Evolutionary conservation across 495 filamentous ascomycete genomes (phyloP).

Genomic region (Hypoxylon rickii): DNA sequence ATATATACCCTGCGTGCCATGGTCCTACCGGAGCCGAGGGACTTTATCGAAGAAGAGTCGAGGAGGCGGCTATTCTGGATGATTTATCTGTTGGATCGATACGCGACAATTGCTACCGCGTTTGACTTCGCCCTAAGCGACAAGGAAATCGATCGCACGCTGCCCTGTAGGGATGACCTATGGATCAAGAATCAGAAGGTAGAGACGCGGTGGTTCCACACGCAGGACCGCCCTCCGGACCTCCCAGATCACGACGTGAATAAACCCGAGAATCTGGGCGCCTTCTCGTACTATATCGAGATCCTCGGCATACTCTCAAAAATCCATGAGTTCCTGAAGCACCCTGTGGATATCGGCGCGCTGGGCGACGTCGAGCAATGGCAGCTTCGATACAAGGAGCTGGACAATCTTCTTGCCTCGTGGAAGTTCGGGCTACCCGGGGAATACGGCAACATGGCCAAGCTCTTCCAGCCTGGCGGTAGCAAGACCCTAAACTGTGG

Average conservation of each 20-base stretch:
- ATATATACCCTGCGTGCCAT: conserved; percentile 85
- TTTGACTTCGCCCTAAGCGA: conserved; percentile 89
- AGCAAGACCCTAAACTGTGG: conserved; percentile 72
- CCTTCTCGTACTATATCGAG: conserved; percentile 85
- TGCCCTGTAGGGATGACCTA: conserved; percentile 86
- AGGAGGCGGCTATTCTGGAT: conserved; percentile 87
- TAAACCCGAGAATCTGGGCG: conserved; percentile 79
- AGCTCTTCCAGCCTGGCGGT: conserved; percentile 67
- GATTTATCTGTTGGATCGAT: conserved; percentile 86
- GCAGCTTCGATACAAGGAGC: conserved; percentile 82
- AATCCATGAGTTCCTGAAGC: conserved; percentile 83
- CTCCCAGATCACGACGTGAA: conserved; percentile 64
- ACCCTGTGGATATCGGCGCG: conserved; percentile 84
- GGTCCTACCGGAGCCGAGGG: conserved; percentile 76
- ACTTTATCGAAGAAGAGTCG: conserved; percentile 88
- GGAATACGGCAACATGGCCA: conserved; percentile 80
- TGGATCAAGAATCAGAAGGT: conserved; percentile 82
- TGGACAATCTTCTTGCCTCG: conserved; percentile 74
- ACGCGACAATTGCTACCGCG: conserved; percentile 84
- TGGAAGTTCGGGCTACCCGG: conserved; percentile 84
- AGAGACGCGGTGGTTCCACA: conserved; percentile 80
- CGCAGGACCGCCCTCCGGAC: conserved; percentile 45
- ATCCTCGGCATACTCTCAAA: conserved; percentile 82
- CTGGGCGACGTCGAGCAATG: conserved; percentile 84
- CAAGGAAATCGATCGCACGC: conserved; percentile 81